Evolutionary conservation across 1,284 basidiomycete genomes (phyloP).

Genomic region (Ganoderma meredithae): DNA sequence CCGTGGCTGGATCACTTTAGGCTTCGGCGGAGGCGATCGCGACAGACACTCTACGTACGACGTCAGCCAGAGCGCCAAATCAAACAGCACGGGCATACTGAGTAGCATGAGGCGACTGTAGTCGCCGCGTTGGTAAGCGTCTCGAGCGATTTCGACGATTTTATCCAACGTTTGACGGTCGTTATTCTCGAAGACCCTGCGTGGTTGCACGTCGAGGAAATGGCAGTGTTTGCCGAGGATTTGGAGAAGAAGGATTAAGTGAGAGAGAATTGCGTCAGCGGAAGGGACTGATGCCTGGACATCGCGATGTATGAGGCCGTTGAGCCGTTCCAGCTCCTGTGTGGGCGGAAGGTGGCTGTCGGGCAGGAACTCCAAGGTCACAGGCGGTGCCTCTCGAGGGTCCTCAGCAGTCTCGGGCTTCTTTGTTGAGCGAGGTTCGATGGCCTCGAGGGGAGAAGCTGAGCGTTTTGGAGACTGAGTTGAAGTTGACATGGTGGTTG

Average conservation of each 20-base stretch:
- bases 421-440: too few relatives aligned
- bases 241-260: too few relatives aligned
- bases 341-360: neutral
- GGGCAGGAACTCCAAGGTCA: neutral
- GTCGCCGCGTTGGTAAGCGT: neutral
- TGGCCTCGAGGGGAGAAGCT: too few relatives aligned
- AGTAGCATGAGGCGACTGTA: slow-evolving; percentile 1
- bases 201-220: neutral
- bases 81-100: neutral
- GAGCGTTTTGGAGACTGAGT: too few relatives aligned
- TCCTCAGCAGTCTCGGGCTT: neutral
- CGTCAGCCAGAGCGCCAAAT: neutral
- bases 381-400: neutral
- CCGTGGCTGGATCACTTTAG: too few relatives aligned
- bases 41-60: neutral
- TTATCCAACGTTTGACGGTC: neutral
- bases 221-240: neutral
- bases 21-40: neutral
- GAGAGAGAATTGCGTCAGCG: too few relatives aligned
- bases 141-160: neutral
- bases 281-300: too few relatives aligned
- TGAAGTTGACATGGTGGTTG: too few relatives aligned
- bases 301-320: neutral
- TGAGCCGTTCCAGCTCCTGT: neutral
- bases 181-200: neutral